Conservation (phyloP, 2,329 filamentous ascomycete genomes). For the Paecilomyces niveus region DNA sequence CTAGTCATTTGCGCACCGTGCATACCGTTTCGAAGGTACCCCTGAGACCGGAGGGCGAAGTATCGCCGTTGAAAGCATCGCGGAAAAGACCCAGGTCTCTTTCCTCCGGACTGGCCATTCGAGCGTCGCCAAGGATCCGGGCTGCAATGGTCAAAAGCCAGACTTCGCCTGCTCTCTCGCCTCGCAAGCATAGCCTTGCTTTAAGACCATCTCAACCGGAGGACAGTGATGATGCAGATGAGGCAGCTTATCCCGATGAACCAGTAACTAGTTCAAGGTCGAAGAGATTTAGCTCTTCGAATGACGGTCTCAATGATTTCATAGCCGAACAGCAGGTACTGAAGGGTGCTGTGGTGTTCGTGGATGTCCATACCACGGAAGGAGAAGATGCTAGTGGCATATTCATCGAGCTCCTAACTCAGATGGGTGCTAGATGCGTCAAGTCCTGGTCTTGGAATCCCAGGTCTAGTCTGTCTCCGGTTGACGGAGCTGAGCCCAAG, state of each 20-base stretch:
- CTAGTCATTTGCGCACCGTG: slow-evolving; percentile 48
- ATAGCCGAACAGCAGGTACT: slow-evolving; percentile 40
- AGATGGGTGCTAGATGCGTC: slow-evolving; percentile 76
- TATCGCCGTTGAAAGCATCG: slow-evolving; percentile 40
- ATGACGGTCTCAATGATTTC: slow-evolving; percentile 19
- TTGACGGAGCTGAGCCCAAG: slow-evolving; percentile 23
- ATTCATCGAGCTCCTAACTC: slow-evolving; percentile 68
- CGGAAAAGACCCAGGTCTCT: slow-evolving; percentile 46
- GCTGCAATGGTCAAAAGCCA: slow-evolving; percentile 15
- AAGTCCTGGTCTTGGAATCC: slow-evolving; percentile 71
- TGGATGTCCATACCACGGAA: slow-evolving; percentile 77
- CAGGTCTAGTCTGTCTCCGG: slow-evolving; percentile 31
- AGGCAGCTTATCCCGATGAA: not conserved
- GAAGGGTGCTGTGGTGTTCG: slow-evolving; percentile 67
- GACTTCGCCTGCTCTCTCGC: slow-evolving; percentile 15
- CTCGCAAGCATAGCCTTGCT: slow-evolving; percentile 14
- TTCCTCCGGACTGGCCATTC: slow-evolving; percentile 37
- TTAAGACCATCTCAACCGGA: not conserved
- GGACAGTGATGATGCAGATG: not conserved
- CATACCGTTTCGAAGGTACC: slow-evolving; percentile 73
- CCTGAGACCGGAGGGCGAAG: slow-evolving; percentile 56
- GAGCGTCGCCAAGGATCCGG: slow-evolving; percentile 22
- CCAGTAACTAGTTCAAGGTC: not conserved
- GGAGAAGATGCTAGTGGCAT: slow-evolving; percentile 74
- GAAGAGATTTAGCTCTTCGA: slow-evolving; percentile 14